These are phyloP conservation scores for Cerioporus squamosus DNA, from an alignment of 1,284 basidiomycete genomes.

Conservation along the genomic window DNA sequence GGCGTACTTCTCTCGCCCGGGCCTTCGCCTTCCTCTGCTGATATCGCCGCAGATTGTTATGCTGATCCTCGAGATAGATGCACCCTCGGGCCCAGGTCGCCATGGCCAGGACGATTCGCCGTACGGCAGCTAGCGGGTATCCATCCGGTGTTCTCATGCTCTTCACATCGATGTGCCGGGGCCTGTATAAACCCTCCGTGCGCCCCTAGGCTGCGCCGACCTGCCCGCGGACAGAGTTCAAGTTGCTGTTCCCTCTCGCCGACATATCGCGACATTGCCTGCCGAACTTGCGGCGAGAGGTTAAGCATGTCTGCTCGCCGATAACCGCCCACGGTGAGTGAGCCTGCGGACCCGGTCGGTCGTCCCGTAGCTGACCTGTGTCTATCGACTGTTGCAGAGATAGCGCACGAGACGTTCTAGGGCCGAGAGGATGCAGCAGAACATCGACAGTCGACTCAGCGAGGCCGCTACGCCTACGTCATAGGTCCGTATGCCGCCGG, in stretches of 20 bases:
- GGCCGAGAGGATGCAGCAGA: not conserved
- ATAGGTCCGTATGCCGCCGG: slow-evolving; percentile 6
- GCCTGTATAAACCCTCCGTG: slow-evolving; percentile 5
- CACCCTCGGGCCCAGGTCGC: not conserved
- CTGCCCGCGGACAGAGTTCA: too few relatives aligned
- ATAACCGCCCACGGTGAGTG: not conserved
- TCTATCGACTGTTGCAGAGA: not conserved
- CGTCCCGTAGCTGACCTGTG: too few relatives aligned
- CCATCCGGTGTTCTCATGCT: not conserved
- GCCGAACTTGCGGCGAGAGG: too few relatives aligned
- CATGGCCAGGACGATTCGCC: too few relatives aligned
- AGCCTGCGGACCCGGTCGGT: too few relatives aligned
- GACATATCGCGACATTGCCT: not conserved
- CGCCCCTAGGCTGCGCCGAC: too few relatives aligned
- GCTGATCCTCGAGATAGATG: not conserved
- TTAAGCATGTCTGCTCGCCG: too few relatives aligned
- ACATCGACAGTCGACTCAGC: not conserved
- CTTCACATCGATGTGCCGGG: slow-evolving; percentile 2
- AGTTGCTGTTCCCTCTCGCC: not conserved
- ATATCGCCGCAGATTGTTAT: not conserved
- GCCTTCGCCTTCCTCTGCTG: not conserved
- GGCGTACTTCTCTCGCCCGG: not conserved
- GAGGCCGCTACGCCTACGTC: not conserved
- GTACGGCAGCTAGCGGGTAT: not conserved
- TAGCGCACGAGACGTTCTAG: not conserved